A percentile compares a stretch with the other conserved stretches of the same genome.
phyloP scores from a whole-genome alignment of 2,329 filamentous ascomycete genomes.

The Xylaria multiplex region DNA sequence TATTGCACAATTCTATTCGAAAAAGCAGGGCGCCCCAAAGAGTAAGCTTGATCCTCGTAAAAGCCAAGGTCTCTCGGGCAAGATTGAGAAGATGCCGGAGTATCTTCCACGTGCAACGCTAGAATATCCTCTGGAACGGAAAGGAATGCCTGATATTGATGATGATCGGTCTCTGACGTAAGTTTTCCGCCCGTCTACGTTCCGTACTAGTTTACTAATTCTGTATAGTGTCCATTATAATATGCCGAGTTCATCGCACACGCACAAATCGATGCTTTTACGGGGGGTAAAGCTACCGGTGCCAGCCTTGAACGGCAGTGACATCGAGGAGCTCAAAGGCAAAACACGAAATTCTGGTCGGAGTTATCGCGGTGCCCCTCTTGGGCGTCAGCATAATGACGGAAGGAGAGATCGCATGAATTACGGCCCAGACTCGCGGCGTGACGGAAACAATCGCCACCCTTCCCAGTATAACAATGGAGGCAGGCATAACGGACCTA shows the following conservation, averaged over 20 bases:
- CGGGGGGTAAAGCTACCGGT: constrained; percentile 80
- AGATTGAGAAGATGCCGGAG: constrained; percentile 80
- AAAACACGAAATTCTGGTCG: constrained; percentile 74
- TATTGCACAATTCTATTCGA: constrained; percentile 87
- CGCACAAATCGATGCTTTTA: constrained; percentile 94
- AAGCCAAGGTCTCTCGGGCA: constrained; percentile 82
- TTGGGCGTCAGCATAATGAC: constrained; percentile 51
- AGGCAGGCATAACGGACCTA: constrained; percentile 52
- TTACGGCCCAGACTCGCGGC: constrained; percentile 48
- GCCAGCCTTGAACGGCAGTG: constrained; percentile 77
- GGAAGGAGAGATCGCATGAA: constrained; percentile 48
- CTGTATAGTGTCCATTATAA: constrained; percentile 79
- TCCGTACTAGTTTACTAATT: constrained; percentile 46
- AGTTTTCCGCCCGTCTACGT: constrained; percentile 48
- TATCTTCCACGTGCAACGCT: constrained; percentile 87
- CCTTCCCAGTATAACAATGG: constrained; percentile 56
- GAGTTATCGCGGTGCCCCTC: constrained; percentile 73
- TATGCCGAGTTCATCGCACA: constrained; percentile 75
- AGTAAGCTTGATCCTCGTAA: constrained; percentile 78
- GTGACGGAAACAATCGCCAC: constrained; percentile 41
- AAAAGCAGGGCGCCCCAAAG: constrained; percentile 75
- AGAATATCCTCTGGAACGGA: constrained; percentile 78
- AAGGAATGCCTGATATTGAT: constrained; percentile 79
- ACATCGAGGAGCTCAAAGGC: constrained; percentile 77
- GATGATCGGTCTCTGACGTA: constrained; percentile 88